Base-by-base conservation (phyloP, 2,329 filamentous ascomycete species). In the Rutstroemia sp. region DNA sequence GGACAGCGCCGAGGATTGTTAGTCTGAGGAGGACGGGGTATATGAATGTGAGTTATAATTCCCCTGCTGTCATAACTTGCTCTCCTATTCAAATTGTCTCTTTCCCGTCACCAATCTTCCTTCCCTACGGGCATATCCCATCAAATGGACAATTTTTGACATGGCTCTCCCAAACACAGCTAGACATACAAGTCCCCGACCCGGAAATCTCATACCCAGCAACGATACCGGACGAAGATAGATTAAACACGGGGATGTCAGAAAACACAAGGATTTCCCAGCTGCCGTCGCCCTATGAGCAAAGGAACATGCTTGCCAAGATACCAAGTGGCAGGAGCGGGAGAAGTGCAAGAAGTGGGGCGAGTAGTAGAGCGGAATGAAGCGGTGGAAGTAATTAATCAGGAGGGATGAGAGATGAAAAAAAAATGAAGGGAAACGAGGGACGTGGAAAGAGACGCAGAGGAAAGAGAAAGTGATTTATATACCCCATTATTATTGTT, bases 11-110 rank as follows among this genome's bases (percentile, higher is more conserved):
- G 21, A 87, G 80, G 69, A 83, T 96, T 53, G 84, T 96, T 62
- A 81, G 88, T 41, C 73, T 96, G 63, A 81, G 91, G 65, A 80
- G 85, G 66, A 95, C 92, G 41, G 92, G 89, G 1, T 96, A 96
- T 71, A 86, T 96, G 84, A 91, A 80, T 63, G 86, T 88, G 73
- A 73, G 83, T 63, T 12, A 37, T 61, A 47, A n/a, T 30, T n/a
- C 23, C 8, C 39, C 48, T 21, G 21, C 12, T 37, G 34, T 12
- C 25, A 17, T n/a, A 12, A 17, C n/a, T 51, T 39, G 37, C 19
- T 14, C 34, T 3, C 16, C 16, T 3, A 21, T 27, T 2, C 25
- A 2, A 4, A n/a, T 8, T 21, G 2, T n/a, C 39, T n/a, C 38
- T 42, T n/a, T 17, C 39, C 39, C 9, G 19, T 19, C 16, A 42